Base-by-base conservation (phyloP, 2,329 filamentous ascomycete species). In the Cladosporium sp. region DNA sequence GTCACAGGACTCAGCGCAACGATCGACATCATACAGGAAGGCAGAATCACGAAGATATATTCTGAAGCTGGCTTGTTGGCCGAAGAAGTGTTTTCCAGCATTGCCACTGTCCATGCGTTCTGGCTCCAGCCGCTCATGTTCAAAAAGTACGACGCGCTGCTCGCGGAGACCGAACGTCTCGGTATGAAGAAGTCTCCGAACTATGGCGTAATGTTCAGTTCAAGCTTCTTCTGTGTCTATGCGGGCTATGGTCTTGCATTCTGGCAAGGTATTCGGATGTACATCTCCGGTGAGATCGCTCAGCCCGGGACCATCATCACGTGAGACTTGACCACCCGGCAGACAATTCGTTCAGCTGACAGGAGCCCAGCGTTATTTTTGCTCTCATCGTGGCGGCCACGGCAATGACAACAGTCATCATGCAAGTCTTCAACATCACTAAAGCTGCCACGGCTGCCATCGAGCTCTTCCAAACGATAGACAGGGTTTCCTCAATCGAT, bases 101-200 rank as follows among this genome's bases (percentile, higher is more conserved):
- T 83, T 60, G 73, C 76, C 2, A 82, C 78, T 0, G 77, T 83
- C 8, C 73, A 76, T 50, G 78, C 78, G 1, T 82, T 82, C 63
- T 78, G 79, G 60, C 72, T 78, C 3, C 73, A 76, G 34, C 68
- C 72, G 4, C 73, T 77, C 51, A 68, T 82, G 39, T 70, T 73
- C 2, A 61, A 65, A 15, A 75, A 71, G 60, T 82, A 81, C 60
- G 75, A 81, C 51, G 67, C 68, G 11, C 71, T 73, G 40, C 69
- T 82, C 3, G 61, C 67, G 25, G 67, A 74, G 39, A 79, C 79
- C 8, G 75, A 76, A 60, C 63, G 70, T n/a, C 69, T 76, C 55
- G 78, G 76, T 0, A 75, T 72, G 57, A 78, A 76, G 63, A 80
- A 79, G 63, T 75, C 72, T 1, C 70, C 73, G 0, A 70, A 72